phyloP scores from a whole-genome alignment of 2,329 filamentous ascomycete genomes.

The Pestalotiopsis sp. region DNA sequence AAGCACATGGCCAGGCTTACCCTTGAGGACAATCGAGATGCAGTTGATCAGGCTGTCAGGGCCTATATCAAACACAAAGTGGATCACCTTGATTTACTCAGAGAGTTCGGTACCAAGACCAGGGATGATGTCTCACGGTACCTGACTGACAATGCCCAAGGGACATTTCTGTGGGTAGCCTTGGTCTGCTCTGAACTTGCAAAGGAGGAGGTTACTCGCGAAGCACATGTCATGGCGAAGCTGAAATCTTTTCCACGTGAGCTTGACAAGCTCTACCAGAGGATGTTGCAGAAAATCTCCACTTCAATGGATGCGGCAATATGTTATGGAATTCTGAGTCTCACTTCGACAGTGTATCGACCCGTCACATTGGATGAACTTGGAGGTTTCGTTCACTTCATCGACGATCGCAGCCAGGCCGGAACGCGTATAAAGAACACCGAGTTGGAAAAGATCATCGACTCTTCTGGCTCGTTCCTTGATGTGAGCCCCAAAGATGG shows the following conservation, averaged over 20 bases:
- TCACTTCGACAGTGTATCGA: conserved; percentile 32
- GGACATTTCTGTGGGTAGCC: conserved; percentile 48
- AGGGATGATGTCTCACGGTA: not conserved
- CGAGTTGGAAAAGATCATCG: no score
- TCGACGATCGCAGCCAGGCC: no score
- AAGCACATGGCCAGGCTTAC: conserved; percentile 28
- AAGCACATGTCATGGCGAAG: conserved; percentile 6
- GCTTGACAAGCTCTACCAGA: conserved; percentile 38
- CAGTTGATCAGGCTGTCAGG: conserved; percentile 36
- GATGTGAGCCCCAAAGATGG: no score
- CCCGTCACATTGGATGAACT: conserved; percentile 41
- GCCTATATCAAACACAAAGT: conserved; percentile 41
- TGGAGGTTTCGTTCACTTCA: not conserved
- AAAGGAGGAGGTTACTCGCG: conserved; percentile 15
- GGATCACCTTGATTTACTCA: not conserved
- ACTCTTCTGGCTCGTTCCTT: no score
- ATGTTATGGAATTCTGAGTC: conserved; percentile 37
- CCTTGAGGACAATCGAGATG: conserved; percentile 40
- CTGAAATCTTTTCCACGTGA: conserved; percentile 32
- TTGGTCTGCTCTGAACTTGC: conserved; percentile 38
- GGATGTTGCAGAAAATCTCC: conserved; percentile 39
- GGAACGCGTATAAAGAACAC: no score
- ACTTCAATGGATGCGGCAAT: conserved; percentile 28
- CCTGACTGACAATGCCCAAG: conserved; percentile 31
- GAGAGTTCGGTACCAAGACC: not conserved